Percentiles rank a stretch among this genome's conserved stretches.
Conservation (phyloP, 352 stramenopile genomes). For the Phytophthora cryptogea region DNA sequence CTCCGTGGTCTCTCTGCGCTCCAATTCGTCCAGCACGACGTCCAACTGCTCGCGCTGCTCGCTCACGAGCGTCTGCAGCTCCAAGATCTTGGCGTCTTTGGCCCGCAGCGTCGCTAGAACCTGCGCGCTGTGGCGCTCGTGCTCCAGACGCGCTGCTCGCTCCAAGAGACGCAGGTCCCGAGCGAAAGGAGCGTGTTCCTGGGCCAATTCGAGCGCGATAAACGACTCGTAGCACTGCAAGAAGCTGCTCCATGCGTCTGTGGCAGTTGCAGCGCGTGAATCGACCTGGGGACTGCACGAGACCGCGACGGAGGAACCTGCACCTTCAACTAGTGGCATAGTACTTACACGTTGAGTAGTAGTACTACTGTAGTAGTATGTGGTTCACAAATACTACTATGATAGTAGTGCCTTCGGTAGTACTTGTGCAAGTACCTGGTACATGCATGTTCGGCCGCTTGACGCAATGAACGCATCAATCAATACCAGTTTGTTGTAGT, state of each 20-base stretch:
- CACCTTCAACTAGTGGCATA: too few species aligned
- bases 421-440: too few species aligned
- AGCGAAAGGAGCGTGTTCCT: conserved; percentile 29
- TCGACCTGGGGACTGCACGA: conserved; percentile 1
- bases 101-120: conserved; percentile 28
- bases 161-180: conserved; percentile 22
- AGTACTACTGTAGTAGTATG: too few species aligned
- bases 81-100: conserved; percentile 25
- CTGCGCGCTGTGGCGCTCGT: conserved; percentile 31
- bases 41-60: conserved; percentile 35
- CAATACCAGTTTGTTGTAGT: conserved; percentile 27
- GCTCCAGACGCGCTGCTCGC: conserved; percentile 21
- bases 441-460: too few species aligned
- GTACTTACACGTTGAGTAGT: too few species aligned
- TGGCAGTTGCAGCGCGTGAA: background rate
- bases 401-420: too few species aligned
- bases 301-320: background rate
- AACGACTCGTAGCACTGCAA: conserved; percentile 26
- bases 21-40: conserved; percentile 35
- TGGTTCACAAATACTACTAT: too few species aligned
- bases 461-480: conserved; percentile 16
- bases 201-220: conserved; percentile 23
- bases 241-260: conserved; percentile 24
- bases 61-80: conserved; percentile 21
- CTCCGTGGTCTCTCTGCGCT: conserved; percentile 29